phyloP scores from a whole-genome alignment of 768 basidiomycete species.

The Phlegmacium glaucopus region DNA sequence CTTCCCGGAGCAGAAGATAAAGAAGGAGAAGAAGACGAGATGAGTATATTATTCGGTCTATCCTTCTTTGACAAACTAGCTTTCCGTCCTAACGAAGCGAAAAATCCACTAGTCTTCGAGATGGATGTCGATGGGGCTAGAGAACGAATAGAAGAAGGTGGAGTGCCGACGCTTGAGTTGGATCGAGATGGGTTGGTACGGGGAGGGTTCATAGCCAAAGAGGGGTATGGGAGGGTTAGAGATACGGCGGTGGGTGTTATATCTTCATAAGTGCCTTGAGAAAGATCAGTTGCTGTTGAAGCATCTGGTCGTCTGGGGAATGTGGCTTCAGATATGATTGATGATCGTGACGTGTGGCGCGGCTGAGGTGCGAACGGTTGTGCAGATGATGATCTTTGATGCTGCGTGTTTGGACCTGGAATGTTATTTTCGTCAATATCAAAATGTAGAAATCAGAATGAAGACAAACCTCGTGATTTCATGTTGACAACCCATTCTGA shows the following conservation, averaged over 20 bases:
- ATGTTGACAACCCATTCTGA: constrained; percentile 68
- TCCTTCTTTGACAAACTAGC: constrained; percentile 43
- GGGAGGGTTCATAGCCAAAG: constrained; percentile 43
- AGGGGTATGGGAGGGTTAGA: constrained; percentile 72
- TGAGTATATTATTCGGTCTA: constrained; percentile 12
- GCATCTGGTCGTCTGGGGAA: constrained; percentile 83
- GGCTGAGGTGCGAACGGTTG: constrained; percentile 48
- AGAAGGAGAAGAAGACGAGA: constrained; percentile 16
- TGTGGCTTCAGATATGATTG: constrained; percentile 71
- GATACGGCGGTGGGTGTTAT: constrained; percentile 51
- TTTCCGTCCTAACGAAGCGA: constrained; percentile 72
- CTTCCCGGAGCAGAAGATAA: constrained; percentile 10
- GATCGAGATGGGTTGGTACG: constrained; percentile 29
- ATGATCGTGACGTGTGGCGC: constrained; percentile 68
- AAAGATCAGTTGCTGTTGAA: constrained; percentile 72
- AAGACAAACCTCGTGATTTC: constrained; percentile 42
- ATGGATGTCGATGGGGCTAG: constrained; percentile 38
- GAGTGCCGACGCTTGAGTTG: constrained; percentile 31
- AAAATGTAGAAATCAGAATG: background rate
- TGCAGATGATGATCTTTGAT: constrained; percentile 33
- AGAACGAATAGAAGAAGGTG: constrained; percentile 51
- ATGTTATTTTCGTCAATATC: too few species aligned
- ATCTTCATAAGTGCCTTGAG: constrained; percentile 42
- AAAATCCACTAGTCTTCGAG: constrained; percentile 59
- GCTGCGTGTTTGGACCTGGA: constrained; percentile 28